phyloP scores from a whole-genome alignment of 257 asterid genomes.

The Ligustrum vulgare region DNA sequence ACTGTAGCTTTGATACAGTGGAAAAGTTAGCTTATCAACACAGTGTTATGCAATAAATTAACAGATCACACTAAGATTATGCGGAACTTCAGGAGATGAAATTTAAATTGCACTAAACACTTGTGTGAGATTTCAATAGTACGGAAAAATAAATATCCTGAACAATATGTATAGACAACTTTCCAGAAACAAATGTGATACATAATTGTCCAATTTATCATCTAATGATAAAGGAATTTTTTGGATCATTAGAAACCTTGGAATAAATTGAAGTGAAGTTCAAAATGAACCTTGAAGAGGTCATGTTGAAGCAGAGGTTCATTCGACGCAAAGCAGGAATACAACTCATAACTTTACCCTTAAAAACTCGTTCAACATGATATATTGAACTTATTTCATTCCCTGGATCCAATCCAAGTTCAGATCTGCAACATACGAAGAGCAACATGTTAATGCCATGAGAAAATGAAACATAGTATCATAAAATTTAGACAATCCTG shows the following conservation, averaged over 20 bases:
- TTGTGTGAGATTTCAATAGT: neutral
- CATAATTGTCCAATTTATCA: neutral
- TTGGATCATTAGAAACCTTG: neutral
- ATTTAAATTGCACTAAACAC: neutral
- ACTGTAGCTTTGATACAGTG: neutral
- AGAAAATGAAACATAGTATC: neutral
- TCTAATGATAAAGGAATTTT: neutral
- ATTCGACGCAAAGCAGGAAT: slow-evolving; percentile 66
- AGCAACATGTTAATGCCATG: slow-evolving; percentile 13
- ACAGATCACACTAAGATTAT: neutral
- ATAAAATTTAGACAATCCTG: slow-evolving; percentile 1
- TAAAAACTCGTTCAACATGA: slow-evolving; percentile 96
- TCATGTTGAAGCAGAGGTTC: slow-evolving; percentile 74
- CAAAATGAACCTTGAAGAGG: slow-evolving; percentile 62
- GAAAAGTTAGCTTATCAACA: neutral
- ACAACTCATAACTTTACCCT: slow-evolving; percentile 81
- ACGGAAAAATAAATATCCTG: neutral
- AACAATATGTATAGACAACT: slow-evolving; percentile 7
- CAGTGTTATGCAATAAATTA: neutral
- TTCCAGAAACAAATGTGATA: neutral
- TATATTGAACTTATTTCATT: slow-evolving; percentile 70
- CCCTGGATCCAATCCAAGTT: slow-evolving; percentile 85
- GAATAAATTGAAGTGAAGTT: slow-evolving; percentile 17
- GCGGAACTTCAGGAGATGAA: neutral
- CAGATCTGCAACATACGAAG: slow-evolving; percentile 64